Percentiles rank a stretch among this genome's conserved stretches.
phyloP scores from a whole-genome alignment of 768 basidiomycete species.

The Mycena chlorophos region DNA sequence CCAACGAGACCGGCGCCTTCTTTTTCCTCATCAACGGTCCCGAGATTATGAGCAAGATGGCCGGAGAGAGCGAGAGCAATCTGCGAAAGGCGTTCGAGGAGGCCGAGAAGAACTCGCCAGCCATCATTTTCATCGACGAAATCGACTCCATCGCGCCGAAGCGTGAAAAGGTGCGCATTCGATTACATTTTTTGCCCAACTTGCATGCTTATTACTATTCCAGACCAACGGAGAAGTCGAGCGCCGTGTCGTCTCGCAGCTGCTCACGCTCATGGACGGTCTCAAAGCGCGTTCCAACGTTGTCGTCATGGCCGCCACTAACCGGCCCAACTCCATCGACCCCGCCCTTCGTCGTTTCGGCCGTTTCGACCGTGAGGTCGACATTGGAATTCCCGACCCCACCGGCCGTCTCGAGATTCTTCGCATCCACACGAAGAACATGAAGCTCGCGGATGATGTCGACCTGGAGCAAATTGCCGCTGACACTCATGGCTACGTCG shows the following conservation, averaged over 20 bases:
- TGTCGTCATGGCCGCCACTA: conserved; percentile 99
- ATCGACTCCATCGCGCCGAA: conserved; percentile 99
- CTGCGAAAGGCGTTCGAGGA: conserved; percentile 98
- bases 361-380: conserved; percentile 98
- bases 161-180: conserved; percentile 84
- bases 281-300: conserved; percentile 98
- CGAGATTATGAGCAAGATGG: conserved; percentile 99
- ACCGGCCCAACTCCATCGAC: conserved; percentile 98
- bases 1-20: conserved; percentile 99
- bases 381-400: conserved; percentile 98
- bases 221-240: conserved; percentile 99
- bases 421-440: conserved; percentile 99
- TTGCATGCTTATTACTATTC: neutral
- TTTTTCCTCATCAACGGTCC: conserved; percentile 99
- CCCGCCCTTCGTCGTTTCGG: conserved; percentile 98
- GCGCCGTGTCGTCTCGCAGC: conserved; percentile 96
- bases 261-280: conserved; percentile 98
- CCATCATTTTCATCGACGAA: conserved; percentile 99
- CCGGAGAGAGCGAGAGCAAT: conserved; percentile 97
- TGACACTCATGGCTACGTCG: conserved; percentile 99
- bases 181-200: neutral
- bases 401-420: conserved; percentile 98
- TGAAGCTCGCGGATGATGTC: conserved; percentile 96
- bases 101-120: conserved; percentile 99
- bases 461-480: conserved; percentile 99